Evolutionary conservation across 1,284 basidiomycete genomes (phyloP), one percentile per base, ranked within the genome.

Genomic region (Meira nashicola): DNA sequence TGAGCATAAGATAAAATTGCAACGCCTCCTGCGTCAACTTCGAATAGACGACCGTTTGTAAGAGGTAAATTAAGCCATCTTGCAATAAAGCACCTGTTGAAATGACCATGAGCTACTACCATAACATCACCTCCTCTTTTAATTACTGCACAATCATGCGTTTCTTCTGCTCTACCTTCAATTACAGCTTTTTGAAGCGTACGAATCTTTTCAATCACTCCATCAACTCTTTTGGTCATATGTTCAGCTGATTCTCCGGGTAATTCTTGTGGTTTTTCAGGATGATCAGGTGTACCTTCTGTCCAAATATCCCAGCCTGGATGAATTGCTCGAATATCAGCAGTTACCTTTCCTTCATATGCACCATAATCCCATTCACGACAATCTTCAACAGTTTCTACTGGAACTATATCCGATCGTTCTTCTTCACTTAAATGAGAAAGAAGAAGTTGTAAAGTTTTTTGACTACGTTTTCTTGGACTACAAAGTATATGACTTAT

Each of bases 321-420:
- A 37, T 63, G 60, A 38, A 58, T 59, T 15, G 60, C 56, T 33
- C 66, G 63, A 39, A 77, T 77, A 54, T 70, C 51, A 23, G 66
- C 58, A 6, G 72, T 76, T n/a, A 69, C 48, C 3, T 48, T 48
- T 48, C 75, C 75, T 39, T 78, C 74, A 60, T 74, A 76, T 1
- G 70, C 72, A 28, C 76, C 76, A 55, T 78, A 78, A 58, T 77
- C 73, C 76, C 76, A 78, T 52, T 78, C 76, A 19, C 73, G 63
- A 50, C 72, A 70, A 19, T 77, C 70, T 38, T 76, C 63, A 1
- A 62, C 19, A 21, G 69, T 57, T 43, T 70, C 63, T 0, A 68
- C 61, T 19, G 49, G 33, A 0, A 71, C 71, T 11, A 77, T 62
- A 0, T 58, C 48, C 1, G 33, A 33, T 10, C 63, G 56, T 25